Conservation (phyloP, 2,329 filamentous ascomycete genomes). For the Pseudogymnoascus sp. region DNA sequence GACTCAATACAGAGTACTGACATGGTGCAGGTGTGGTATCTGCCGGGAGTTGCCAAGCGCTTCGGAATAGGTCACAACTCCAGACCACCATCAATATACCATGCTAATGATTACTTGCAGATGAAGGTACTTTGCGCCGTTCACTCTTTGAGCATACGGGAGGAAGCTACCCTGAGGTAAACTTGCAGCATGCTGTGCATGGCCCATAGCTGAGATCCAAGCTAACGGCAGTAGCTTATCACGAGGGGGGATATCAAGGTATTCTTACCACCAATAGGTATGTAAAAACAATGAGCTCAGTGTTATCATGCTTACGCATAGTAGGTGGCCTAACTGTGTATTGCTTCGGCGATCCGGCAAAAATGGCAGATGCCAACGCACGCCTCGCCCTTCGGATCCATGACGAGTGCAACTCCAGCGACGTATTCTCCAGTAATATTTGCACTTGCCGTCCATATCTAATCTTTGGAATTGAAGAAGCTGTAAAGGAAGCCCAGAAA, state of each 20-base stretch:
- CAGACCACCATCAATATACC: neutral
- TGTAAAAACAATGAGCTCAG: constrained; percentile 12
- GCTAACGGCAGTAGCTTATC: constrained; percentile 51
- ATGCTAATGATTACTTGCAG: constrained; percentile 33
- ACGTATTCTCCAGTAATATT: constrained; percentile 96
- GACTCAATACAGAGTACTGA: constrained; percentile 1
- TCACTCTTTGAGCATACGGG: constrained; percentile 93
- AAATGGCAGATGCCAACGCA: constrained; percentile 80
- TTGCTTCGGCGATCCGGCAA: constrained; percentile 90
- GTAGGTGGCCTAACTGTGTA: constrained; percentile 84
- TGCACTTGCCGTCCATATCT: constrained; percentile 95
- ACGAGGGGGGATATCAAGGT: constrained; percentile 91
- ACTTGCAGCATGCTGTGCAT: constrained; percentile 26
- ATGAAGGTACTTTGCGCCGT: constrained; percentile 78
- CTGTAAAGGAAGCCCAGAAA: constrained; percentile 91
- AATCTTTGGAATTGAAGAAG: constrained; percentile 94
- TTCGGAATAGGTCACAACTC: constrained; percentile 60
- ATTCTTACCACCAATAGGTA: constrained; percentile 87
- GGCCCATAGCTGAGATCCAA: constrained; percentile 13
- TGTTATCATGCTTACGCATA: constrained; percentile 15
- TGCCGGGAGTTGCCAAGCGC: constrained; percentile 79
- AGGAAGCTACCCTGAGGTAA: constrained; percentile 77
- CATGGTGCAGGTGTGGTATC: constrained; percentile 58
- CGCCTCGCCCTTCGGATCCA: constrained; percentile 78
- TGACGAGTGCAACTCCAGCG: constrained; percentile 87